Conservation (phyloP, 805 yeast species). For the Metschnikowia shivogae region DNA sequence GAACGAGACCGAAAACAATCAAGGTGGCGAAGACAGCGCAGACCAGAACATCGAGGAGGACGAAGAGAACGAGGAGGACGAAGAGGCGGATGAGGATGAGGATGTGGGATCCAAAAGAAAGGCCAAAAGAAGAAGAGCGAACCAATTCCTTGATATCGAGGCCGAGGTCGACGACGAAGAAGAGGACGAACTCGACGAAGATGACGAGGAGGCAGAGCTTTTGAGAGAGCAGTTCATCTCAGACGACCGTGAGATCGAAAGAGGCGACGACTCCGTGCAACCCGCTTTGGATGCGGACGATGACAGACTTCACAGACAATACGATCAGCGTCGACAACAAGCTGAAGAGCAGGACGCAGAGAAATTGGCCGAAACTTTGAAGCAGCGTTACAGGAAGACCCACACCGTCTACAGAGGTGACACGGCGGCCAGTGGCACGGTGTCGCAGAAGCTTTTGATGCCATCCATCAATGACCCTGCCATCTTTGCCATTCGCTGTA, state of each 20-base stretch:
- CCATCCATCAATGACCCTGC: conserved; percentile 97
- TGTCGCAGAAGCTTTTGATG: conserved; percentile 86
- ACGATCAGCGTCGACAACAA: conserved; percentile 82
- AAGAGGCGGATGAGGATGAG: conserved; percentile 48
- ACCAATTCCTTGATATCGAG: conserved; percentile 95
- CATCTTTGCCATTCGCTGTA: conserved; percentile 92
- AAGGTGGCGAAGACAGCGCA: conserved; percentile 3
- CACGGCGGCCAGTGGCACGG: conserved; percentile 55
- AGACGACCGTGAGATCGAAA: conserved; percentile 61
- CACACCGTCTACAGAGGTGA: conserved; percentile 82
- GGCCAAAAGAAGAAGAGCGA: conserved; percentile 50
- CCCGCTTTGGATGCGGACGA: conserved; percentile 24
- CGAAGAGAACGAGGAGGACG: conserved; percentile 45
- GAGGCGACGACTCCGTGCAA: conserved; percentile 42
- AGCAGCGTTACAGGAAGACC: conserved; percentile 87
- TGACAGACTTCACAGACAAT: conserved; percentile 85
- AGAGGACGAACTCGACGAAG: conserved; percentile 83
- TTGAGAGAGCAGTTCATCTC: conserved; percentile 79
- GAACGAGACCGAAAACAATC: not conserved
- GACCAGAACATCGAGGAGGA: conserved; percentile 11
- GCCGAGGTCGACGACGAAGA: conserved; percentile 99
- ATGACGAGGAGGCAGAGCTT: conserved; percentile 87
- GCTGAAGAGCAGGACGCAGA: conserved; percentile 94
- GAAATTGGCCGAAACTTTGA: conserved; percentile 83
- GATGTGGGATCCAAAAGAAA: conserved; percentile 47